Conservation (phyloP, 2,329 filamentous ascomycete species). For the Trichoderma pleuroti region DNA sequence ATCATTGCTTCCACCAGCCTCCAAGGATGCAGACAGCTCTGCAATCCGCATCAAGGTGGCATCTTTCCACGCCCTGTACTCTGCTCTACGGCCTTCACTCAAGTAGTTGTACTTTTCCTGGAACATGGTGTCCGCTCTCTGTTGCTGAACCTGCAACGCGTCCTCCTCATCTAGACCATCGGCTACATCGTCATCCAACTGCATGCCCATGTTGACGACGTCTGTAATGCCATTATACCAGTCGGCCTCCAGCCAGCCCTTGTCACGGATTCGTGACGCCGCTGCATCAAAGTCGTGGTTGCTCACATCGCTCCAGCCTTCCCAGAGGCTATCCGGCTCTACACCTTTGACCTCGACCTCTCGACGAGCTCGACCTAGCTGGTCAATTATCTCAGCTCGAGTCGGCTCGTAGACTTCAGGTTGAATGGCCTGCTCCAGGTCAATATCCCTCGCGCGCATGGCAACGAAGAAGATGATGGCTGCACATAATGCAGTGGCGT, state of each 20-base stretch:
- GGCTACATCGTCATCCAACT: conserved; percentile 35
- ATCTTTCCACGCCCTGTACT: conserved; percentile 64
- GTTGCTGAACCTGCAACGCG: conserved; percentile 38
- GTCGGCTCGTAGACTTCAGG: conserved; percentile 43
- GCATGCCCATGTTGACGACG: conserved; percentile 37
- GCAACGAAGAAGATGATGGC: conserved; percentile 60
- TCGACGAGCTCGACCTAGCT: conserved; percentile 40
- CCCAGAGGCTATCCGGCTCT: conserved; percentile 50
- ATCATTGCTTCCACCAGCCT: conserved; percentile 25
- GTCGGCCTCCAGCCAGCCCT: conserved; percentile 56
- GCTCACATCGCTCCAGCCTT: conserved; percentile 49
- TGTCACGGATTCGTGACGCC: conserved; percentile 54
- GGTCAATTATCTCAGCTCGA: conserved; percentile 45
- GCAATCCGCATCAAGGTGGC: conserved; percentile 55
- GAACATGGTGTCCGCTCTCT: conserved; percentile 66
- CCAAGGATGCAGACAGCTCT: conserved; percentile 33
- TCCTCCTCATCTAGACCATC: conserved; percentile 32
- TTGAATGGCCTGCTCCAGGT: conserved; percentile 38
- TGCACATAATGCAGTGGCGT: conserved; percentile 54
- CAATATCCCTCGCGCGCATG: conserved; percentile 44
- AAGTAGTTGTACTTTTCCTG: conserved; percentile 71
- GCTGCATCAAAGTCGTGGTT: conserved; percentile 59
- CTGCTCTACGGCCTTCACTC: conserved; percentile 57
- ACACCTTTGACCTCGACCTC: conserved; percentile 37
- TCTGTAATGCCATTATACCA: conserved; percentile 62